Evolutionary conservation across 2,329 filamentous ascomycete genomes (phyloP), one percentile per base, ranked within the genome.

Genomic region (Cladosporium sp.): DNA sequence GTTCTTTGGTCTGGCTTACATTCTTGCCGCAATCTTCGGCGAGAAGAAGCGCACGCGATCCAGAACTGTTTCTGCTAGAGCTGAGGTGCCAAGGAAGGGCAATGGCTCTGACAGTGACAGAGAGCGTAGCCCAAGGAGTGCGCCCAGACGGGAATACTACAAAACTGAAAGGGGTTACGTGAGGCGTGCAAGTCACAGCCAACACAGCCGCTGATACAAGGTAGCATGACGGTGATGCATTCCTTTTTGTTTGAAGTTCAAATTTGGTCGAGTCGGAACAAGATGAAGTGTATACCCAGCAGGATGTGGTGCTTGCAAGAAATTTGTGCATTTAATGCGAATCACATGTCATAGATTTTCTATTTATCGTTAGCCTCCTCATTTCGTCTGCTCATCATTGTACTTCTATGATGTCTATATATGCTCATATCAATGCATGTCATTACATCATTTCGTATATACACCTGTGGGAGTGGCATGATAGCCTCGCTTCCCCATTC

Each of bases 1-100:
- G 2, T 62, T 84, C 14, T 77, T 86, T 60, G 83, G 78, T 56
- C 55, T 81, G 8, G 61, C 77, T 3, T 84, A 83, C 70, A 67
- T 81, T 10, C 66, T 68, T 21, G 68, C 70, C 29, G 72, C 69
- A 7, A 56, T 74, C 28, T 65, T 66, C 62, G 62, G 69, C 46
- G 63, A 65, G 63, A 60, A 56, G 63, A 65, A 65, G 46, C 63
- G 63, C 7, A 44, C 33, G 26, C 33, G 50, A 5, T 56, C 61
- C 10, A 29, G 50, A 11, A 46, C 61, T 46, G 61, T 35, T n/a
- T 37, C 61, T 6, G 61, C 35, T 5, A 56, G 50, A 37, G 61
- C 61, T 6, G 37, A 62, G 16, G 60, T 62, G 12, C 60, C 60
- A n/a, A 26, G 16, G n/a, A 63, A 63, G 61, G 61, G 29, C 33